These are phyloP conservation scores for Phytophthora constricta DNA, from an alignment of 352 stramenopile genomes.

Conservation along the genomic window DNA sequence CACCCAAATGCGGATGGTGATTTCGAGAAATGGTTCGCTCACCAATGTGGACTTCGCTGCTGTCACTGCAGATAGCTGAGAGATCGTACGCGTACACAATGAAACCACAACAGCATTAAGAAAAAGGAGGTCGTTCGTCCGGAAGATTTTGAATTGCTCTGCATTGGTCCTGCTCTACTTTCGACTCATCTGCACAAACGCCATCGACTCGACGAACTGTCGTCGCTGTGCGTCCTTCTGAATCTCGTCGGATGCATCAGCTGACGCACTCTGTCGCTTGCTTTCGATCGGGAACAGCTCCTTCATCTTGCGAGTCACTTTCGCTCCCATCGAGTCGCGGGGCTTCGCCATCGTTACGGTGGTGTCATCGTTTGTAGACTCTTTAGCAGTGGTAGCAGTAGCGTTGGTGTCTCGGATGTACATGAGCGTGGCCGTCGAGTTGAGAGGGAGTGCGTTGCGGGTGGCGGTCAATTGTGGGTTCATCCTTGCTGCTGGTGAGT, in stretches of 20 bases:
- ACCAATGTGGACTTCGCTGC: too few relatives aligned
- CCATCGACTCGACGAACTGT: conserved; percentile 3
- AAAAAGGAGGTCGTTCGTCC: background rate
- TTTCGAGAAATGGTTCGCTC: too few relatives aligned
- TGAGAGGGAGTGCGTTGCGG: conserved; percentile 26
- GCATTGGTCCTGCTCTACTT: background rate
- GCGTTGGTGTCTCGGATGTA: conserved; percentile 21
- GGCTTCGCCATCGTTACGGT: background rate
- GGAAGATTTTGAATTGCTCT: background rate
- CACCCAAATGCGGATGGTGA: too few relatives aligned
- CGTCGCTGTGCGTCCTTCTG: conserved; percentile 2
- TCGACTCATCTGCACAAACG: conserved; percentile 15
- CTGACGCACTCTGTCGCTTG: background rate
- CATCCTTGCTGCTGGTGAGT: conserved; percentile 32
- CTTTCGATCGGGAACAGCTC: conserved; percentile 8
- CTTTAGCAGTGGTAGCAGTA: background rate
- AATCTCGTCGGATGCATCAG: background rate
- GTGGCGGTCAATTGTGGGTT: conserved; percentile 22
- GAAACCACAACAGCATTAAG: too few relatives aligned
- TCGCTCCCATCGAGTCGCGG: conserved; percentile 10
- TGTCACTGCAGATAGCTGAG: too few relatives aligned
- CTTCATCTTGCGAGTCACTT: conserved; percentile 13
- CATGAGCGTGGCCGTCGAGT: conserved; percentile 19
- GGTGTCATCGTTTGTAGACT: background rate
- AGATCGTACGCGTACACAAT: too few relatives aligned